Base-by-base conservation (phyloP, 208 protist species). In the Wallacemonas rigidus region DNA sequence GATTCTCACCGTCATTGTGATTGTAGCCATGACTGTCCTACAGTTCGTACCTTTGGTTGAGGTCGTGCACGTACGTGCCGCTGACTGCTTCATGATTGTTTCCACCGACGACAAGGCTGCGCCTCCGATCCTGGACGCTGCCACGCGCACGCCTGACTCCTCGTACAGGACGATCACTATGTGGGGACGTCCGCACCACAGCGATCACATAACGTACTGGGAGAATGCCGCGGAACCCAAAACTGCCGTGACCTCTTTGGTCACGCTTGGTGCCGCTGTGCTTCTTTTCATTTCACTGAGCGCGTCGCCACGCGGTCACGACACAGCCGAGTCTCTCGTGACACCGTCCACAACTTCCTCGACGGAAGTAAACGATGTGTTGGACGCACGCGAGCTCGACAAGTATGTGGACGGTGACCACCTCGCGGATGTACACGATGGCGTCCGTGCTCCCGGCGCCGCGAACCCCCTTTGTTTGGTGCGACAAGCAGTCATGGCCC, bases 221-320 rank as follows among this genome's bases (percentile, higher is more conserved):
- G 8, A n/a, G 2, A 41, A 65, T 41, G 60, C n/a, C 5, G 60
- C 60, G 14, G 60, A 65, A 17, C 60, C 60, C 38, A 65, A 65
- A 17, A 65, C 60, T 3, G 60, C 44, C 12, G 17, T 65, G 41
- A 65, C 60, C 36, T 65, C 60, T 0, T 41, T 65, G 14, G 3
- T 6, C 15, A n/a, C 50, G 11, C 60, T 65, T 17, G 60, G 40
- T 17, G 40, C 60, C 15, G 36, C 60, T 6, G 60, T 65, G 38
- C 60, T 65, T 3, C 60, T 65, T 3, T 26, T 44, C 26, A 17
- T 65, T 57, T 8, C 53, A 7, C 6, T 57, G 53, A 1, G 11
- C 17, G 53, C 14, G 15, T 26, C 14, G 0, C 53, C 45, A 26
- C 26, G 26, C 26, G 26, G 26, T 26, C 26, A 26, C 26, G 26